Evolutionary conservation across 306 rosid species (phyloP), one percentile per base, ranked within the genome.

Genomic region (Dryas alaskensis): DNA sequence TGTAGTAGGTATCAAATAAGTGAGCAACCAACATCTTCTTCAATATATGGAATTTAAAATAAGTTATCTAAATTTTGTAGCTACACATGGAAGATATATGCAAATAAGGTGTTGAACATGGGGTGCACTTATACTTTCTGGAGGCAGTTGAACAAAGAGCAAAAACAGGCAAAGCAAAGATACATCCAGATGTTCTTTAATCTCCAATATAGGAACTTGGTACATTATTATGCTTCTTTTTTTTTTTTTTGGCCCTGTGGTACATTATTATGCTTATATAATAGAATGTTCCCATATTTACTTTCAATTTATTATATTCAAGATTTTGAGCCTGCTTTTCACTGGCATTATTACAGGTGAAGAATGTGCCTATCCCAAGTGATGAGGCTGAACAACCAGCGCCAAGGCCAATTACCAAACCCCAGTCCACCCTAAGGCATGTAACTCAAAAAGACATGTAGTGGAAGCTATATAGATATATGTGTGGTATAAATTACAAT

Each of bases 11-110:
- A 69, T 52, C 50, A 39, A 44, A 50, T 40, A 31, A 31, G 37
- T 31, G 37, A 31, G 37, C 37, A 54, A 42, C 12, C 46, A 19
- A 17, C 13, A 42, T 6, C 63, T 17, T 40, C 61, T n/a, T 37
- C 17, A 27, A 27, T 27, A 27, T 1, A 7, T 10, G 51, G 52
- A 19, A 50, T 44, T 46, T 54, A 69, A 67, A 27, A 25, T 17
- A 47, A 10, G 8, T 5, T 69, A 43, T 67, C 17, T 45, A 2
- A 11, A 45, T 10, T 76, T 84, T 75, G 76, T 39, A 93, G 98
- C 87, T 93, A 89, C 70, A 93, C 97, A 0, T 93, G 98, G 98
- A 88, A 91, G 88, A 93, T 93, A 16, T 91, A 93, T 79, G 98
- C 98, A 76, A 81, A 84, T 48, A 93, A 84, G 78, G 77, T 93